phyloP scores from a whole-genome alignment of 2,329 filamentous ascomycete species.

The Aureobasidium sp. region DNA sequence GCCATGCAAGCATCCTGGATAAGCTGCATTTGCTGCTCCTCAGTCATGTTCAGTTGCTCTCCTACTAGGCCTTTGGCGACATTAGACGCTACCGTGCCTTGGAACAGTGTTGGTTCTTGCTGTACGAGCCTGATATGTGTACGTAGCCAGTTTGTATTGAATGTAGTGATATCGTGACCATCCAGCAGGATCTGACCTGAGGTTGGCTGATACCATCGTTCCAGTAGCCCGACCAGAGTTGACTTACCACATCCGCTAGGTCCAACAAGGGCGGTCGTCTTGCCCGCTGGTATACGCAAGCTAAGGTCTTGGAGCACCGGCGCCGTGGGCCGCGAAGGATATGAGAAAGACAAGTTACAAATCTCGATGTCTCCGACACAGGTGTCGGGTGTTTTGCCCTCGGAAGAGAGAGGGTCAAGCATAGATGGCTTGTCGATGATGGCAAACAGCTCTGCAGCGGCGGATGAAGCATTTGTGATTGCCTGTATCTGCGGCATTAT shows the following conservation, averaged over 20 bases:
- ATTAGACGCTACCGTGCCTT: slow-evolving; percentile 31
- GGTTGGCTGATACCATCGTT: slow-evolving; percentile 28
- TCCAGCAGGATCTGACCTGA: slow-evolving; percentile 29
- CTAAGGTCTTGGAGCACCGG: slow-evolving; percentile 31
- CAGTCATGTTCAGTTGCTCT: slow-evolving; percentile 20
- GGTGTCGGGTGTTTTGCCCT: slow-evolving; percentile 21
- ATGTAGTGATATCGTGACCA: slow-evolving; percentile 24
- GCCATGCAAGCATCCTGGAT: slow-evolving; percentile 30
- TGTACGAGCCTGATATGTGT: slow-evolving; percentile 29
- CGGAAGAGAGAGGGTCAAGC: slow-evolving; percentile 32
- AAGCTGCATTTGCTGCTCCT: slow-evolving; percentile 27
- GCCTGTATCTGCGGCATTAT: slow-evolving; percentile 37
- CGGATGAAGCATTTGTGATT: slow-evolving; percentile 37
- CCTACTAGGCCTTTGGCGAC: slow-evolving; percentile 31
- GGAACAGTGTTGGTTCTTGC: slow-evolving; percentile 32
- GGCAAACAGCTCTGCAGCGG: slow-evolving; percentile 36
- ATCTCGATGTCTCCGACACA: slow-evolving; percentile 50
- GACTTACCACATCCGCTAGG: slow-evolving; percentile 34
- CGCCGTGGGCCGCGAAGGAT: slow-evolving; percentile 45
- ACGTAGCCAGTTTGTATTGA: slow-evolving; percentile 30
- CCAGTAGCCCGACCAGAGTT: slow-evolving; percentile 31
- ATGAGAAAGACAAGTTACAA: slow-evolving; percentile 62
- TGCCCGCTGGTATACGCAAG: slow-evolving; percentile 33
- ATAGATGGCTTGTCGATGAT: slow-evolving; percentile 36
- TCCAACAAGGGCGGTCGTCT: slow-evolving; percentile 41